These are phyloP conservation scores for Filosporella fistucella DNA, from an alignment of 495 filamentous ascomycete genomes.

Conservation along the genomic window DNA sequence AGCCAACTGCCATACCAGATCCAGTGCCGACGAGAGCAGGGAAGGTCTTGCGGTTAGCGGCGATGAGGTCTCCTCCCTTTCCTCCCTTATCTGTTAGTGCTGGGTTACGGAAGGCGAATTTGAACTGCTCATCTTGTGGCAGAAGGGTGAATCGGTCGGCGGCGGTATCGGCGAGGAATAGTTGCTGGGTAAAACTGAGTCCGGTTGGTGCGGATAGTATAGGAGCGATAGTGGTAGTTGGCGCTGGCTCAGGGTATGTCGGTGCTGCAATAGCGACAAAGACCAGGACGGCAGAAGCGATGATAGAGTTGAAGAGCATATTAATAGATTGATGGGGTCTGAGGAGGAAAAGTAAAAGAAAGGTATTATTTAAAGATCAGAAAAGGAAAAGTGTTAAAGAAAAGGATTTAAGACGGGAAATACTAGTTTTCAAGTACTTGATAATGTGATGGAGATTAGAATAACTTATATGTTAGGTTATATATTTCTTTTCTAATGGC, in stretches of 20 bases:
- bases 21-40: constrained; percentile 35
- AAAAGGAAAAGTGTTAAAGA: constrained; percentile 15
- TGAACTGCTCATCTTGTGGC: constrained; percentile 1
- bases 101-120: constrained; percentile 9
- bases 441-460: too few species aligned
- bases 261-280: constrained; percentile 10
- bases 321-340: constrained; percentile 7
- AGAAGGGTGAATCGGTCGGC: constrained; percentile 9
- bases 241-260: background rate
- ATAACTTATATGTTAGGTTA: too few species aligned
- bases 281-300: constrained; percentile 21
- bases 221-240: constrained; percentile 1
- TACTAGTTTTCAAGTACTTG: constrained; percentile 12
- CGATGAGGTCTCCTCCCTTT: constrained; percentile 32
- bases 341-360: background rate
- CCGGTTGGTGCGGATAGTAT: too few species aligned
- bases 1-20: constrained; percentile 32
- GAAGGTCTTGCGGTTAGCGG: constrained; percentile 34
- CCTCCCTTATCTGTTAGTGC: background rate
- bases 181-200: constrained; percentile 1
- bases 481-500: too few species aligned
- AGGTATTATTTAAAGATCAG: constrained; percentile 12
- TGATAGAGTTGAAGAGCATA: constrained; percentile 19
- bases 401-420: constrained; percentile 15
- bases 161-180: background rate